These are phyloP conservation scores for Trichoderma gracile DNA, from an alignment of 2,329 filamentous ascomycete species.

Conservation along the genomic window DNA sequence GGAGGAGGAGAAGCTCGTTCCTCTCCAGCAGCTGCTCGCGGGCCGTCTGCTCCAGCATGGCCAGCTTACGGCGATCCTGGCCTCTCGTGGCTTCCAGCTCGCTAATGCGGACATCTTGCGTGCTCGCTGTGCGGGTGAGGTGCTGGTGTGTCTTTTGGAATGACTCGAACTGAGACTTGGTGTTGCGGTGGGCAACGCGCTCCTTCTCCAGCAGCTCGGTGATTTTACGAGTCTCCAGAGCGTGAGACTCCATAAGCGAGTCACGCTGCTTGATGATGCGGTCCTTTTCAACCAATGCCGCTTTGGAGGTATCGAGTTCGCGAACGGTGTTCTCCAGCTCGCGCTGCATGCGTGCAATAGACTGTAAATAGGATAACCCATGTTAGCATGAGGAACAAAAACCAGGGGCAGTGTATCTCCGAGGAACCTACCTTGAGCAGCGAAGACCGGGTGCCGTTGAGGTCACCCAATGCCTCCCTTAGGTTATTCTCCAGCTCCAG, in stretches of 20 bases:
- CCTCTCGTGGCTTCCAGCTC: conserved; percentile 82
- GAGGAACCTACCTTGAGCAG: conserved; percentile 66
- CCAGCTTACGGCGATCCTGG: conserved; percentile 75
- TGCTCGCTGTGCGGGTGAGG: conserved; percentile 79
- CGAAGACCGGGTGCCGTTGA: conserved; percentile 81
- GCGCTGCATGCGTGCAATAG: conserved; percentile 81
- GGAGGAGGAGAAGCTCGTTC: conserved; percentile 80
- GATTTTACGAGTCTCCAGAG: conserved; percentile 80
- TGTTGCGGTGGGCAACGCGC: conserved; percentile 77
- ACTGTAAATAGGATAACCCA: conserved; percentile 45
- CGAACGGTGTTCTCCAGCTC: conserved; percentile 82
- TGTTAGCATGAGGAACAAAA: not conserved
- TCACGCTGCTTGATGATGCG: conserved; percentile 88
- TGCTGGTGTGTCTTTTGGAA: conserved; percentile 86
- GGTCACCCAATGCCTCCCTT: conserved; percentile 81
- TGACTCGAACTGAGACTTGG: conserved; percentile 84
- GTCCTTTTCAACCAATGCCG: conserved; percentile 84
- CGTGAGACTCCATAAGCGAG: conserved; percentile 81
- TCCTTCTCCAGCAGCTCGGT: conserved; percentile 91
- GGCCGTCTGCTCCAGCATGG: conserved; percentile 73
- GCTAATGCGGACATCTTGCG: conserved; percentile 78
- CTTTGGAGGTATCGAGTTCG: conserved; percentile 77
- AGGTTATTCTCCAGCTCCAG: conserved; percentile 88
- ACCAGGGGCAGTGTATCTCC: too few species aligned
- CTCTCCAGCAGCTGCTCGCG: conserved; percentile 87